Conservation (phyloP, 768 basidiomycete species). For the Panaeolus cyanescens region DNA sequence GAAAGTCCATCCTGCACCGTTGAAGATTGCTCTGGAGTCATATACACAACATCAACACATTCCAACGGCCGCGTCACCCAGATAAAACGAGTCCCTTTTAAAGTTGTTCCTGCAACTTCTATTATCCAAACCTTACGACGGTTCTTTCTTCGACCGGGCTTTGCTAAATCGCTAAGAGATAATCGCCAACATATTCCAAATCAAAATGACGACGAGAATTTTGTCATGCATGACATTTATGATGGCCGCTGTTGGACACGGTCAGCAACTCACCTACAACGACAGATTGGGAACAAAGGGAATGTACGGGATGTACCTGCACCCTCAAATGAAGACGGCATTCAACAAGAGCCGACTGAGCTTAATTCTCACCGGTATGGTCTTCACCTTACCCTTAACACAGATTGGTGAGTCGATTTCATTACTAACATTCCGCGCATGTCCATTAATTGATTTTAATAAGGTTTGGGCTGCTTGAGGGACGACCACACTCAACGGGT, state of each 20-base stretch:
- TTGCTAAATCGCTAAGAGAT: slow-evolving; percentile 9
- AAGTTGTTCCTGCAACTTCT: slow-evolving; percentile 19
- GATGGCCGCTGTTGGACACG: slow-evolving; percentile 19
- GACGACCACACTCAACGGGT: slow-evolving; percentile 25
- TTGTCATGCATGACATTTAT: slow-evolving; percentile 24
- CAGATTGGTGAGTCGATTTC: slow-evolving; percentile 22
- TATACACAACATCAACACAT: slow-evolving; percentile 9
- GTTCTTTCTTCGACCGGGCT: slow-evolving; percentile 16
- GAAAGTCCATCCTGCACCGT: slow-evolving; percentile 10
- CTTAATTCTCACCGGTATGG: slow-evolving; percentile 17
- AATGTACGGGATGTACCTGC: slow-evolving; percentile 10
- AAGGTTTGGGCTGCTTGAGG: slow-evolving; percentile 24
- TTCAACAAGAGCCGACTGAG: background rate
- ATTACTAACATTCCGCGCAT: background rate
- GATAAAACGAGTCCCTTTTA: slow-evolving; percentile 8
- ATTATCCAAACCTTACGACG: slow-evolving; percentile 20
- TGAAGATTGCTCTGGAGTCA: slow-evolving; percentile 11
- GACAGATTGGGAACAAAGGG: slow-evolving; percentile 17
- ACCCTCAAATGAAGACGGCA: background rate
- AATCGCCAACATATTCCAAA: slow-evolving; percentile 6
- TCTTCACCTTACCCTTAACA: slow-evolving; percentile 25
- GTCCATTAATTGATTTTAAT: background rate
- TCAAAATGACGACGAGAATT: slow-evolving; percentile 20
- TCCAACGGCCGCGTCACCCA: slow-evolving; percentile 9
- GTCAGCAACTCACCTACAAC: slow-evolving; percentile 7